Conservation (phyloP, 2,329 filamentous ascomycete genomes). For the Westerdykella aurantiaca region DNA sequence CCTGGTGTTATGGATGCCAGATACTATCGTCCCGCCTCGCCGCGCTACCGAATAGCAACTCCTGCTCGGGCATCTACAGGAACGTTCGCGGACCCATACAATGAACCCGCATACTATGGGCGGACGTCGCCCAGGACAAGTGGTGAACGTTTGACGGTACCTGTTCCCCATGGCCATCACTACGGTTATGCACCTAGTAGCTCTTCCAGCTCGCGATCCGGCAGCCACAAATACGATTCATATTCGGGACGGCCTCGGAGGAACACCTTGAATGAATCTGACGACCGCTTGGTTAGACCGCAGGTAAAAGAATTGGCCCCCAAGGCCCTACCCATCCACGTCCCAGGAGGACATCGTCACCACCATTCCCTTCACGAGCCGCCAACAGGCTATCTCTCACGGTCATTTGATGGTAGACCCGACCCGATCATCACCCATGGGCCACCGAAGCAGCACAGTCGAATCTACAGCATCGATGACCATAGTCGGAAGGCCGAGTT, state of each 20-base stretch:
- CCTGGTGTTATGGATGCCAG: slow-evolving; percentile 30
- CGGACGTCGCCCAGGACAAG: slow-evolving; percentile 31
- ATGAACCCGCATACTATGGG: slow-evolving; percentile 26
- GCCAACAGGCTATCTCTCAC: slow-evolving; percentile 40
- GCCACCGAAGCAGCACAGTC: slow-evolving; percentile 39
- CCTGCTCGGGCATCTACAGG: slow-evolving; percentile 35
- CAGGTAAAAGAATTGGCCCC: slow-evolving; percentile 31
- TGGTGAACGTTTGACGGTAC: slow-evolving; percentile 18
- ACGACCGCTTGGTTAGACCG: slow-evolving; percentile 32
- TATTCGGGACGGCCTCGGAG: slow-evolving; percentile 44
- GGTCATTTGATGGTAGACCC: slow-evolving; percentile 27
- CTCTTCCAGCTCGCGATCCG: slow-evolving; percentile 23
- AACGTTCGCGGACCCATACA: slow-evolving; percentile 31
- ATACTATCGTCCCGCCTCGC: slow-evolving; percentile 32
- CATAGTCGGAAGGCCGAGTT: slow-evolving; percentile 34
- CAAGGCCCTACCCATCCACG: slow-evolving; percentile 28
- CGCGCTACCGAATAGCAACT: slow-evolving; percentile 26
- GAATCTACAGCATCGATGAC: slow-evolving; percentile 46
- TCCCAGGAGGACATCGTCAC: slow-evolving; percentile 10
- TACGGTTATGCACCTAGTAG: slow-evolving; percentile 19
- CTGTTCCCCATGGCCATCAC: slow-evolving; percentile 17
- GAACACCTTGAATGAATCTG: slow-evolving; percentile 39
- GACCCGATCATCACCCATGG: slow-evolving; percentile 37
- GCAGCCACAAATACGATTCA: slow-evolving; percentile 37
- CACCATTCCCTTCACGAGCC: slow-evolving; percentile 18